Percentiles rank a stretch among this genome's conserved stretches.
Conservation (phyloP, 805 yeast species). For the Candida parachauliodes region DNA sequence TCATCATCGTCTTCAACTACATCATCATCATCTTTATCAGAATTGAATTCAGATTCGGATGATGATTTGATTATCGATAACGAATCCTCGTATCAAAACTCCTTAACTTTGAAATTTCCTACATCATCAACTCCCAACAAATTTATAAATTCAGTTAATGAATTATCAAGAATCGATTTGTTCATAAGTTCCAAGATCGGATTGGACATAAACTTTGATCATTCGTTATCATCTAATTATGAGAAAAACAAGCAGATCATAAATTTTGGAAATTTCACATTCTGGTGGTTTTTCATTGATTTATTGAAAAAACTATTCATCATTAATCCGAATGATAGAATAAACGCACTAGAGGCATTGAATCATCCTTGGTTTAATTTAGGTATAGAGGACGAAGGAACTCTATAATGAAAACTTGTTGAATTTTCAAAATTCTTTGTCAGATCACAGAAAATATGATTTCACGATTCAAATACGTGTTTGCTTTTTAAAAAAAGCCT, state of each 20-base stretch:
- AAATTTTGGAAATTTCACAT: slow-evolving; percentile 59
- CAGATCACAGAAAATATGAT: too few relatives aligned
- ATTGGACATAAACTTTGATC: slow-evolving; percentile 35
- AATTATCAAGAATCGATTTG: slow-evolving; percentile 39
- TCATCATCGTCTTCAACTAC: slow-evolving; percentile 9
- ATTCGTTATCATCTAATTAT: slow-evolving; percentile 35
- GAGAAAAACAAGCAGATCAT: slow-evolving; percentile 39
- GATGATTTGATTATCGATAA: slow-evolving; percentile 31
- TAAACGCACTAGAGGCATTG: slow-evolving; percentile 40
- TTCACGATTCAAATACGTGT: too few relatives aligned
- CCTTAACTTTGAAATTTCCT: slow-evolving; percentile 36
- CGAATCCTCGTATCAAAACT: slow-evolving; percentile 21
- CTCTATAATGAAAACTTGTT: slow-evolving; percentile 13
- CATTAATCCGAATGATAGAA: slow-evolving; percentile 35
- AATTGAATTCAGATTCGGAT: slow-evolving; percentile 14
- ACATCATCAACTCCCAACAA: slow-evolving; percentile 35
- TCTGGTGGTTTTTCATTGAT: slow-evolving; percentile 76
- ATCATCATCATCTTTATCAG: too few relatives aligned
- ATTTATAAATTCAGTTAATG: slow-evolving; percentile 36
- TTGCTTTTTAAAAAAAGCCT: too few relatives aligned
- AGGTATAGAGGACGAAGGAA: slow-evolving; percentile 47
- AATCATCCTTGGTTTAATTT: slow-evolving; percentile 47
- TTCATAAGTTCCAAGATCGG: slow-evolving; percentile 42
- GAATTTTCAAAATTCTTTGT: too few relatives aligned
- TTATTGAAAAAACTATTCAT: slow-evolving; percentile 35